Evolutionary conservation across 768 basidiomycete species (phyloP).

Genomic region (Dacryopinax primogenitus): DNA sequence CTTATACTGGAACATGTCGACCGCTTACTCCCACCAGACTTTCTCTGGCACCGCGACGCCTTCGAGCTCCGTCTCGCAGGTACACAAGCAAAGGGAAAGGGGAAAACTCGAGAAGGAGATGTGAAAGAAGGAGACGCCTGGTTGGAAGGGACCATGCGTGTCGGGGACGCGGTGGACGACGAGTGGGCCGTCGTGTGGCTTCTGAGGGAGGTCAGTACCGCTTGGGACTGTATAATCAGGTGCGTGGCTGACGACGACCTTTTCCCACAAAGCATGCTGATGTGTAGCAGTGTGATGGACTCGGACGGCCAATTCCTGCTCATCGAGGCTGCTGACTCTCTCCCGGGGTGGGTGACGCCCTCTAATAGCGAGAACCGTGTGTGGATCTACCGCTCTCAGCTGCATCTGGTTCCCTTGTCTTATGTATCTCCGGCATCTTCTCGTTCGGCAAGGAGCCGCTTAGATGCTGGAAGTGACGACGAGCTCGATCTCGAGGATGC

Average conservation of each 20-base stretch:
- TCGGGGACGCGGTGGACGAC: conserved; percentile 95
- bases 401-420: conserved; percentile 78
- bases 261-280: conserved; percentile 11
- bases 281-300: conserved; percentile 52
- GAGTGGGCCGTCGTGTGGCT: conserved; percentile 96
- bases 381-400: conserved; percentile 72
- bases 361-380: conserved; percentile 87
- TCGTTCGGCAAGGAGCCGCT: conserved; percentile 37
- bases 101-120: background rate
- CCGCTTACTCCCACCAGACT: conserved; percentile 34
- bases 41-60: conserved; percentile 71
- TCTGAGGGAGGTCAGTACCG: conserved; percentile 56
- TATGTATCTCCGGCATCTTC: conserved; percentile 54
- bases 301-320: conserved; percentile 92
- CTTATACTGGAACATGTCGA: conserved; percentile 50
- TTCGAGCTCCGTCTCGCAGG: conserved; percentile 61
- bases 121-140: conserved; percentile 32
- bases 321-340: conserved; percentile 84
- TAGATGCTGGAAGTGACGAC: conserved; percentile 40
- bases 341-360: conserved; percentile 86
- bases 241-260: conserved; percentile 28
- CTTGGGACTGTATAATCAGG: conserved; percentile 75
- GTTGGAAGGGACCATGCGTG: conserved; percentile 72
- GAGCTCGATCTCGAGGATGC: conserved; percentile 35
- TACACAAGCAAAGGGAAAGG: conserved; percentile 13